Evolutionary conservation across 176 grass and related monocot genomes (phyloP).

Genomic region (Coix lacrymajobi): DNA sequence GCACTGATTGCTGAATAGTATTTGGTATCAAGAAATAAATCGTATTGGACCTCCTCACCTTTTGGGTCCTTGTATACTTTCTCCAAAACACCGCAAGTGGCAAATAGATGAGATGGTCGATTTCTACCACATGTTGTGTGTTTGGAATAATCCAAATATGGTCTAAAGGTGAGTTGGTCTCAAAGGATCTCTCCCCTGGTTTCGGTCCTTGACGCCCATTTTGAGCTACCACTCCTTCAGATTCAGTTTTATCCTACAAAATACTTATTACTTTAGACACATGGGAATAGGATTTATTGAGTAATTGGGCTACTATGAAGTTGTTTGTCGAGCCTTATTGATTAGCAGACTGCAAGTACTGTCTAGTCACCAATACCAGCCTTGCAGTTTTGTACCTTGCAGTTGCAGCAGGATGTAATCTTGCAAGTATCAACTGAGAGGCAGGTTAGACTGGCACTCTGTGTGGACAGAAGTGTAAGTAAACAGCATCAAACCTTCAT

Average conservation of each 20-base stretch:
- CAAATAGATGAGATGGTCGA: not conserved
- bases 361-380: not conserved
- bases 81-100: not conserved
- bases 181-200: not conserved
- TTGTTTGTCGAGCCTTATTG: not conserved
- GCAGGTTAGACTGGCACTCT: not conserved
- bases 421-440: not conserved
- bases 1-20: not conserved
- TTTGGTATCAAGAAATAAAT: conserved; percentile 12
- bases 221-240: not conserved
- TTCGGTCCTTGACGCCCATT: not conserved
- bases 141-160: not conserved
- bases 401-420: not conserved
- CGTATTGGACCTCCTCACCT: not conserved
- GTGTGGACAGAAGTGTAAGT: not conserved
- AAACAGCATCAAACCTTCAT: not conserved
- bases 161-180: not conserved
- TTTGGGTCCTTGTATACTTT: not conserved
- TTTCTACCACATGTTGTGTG: not conserved
- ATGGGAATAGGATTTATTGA: not conserved
- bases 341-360: not conserved
- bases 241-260: not conserved
- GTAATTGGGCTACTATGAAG: not conserved
- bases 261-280: not conserved
- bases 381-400: not conserved